Evolutionary conservation across 768 basidiomycete genomes (phyloP), one percentile per base, ranked within the genome.

Genomic region (Calocybe gangraenosa): DNA sequence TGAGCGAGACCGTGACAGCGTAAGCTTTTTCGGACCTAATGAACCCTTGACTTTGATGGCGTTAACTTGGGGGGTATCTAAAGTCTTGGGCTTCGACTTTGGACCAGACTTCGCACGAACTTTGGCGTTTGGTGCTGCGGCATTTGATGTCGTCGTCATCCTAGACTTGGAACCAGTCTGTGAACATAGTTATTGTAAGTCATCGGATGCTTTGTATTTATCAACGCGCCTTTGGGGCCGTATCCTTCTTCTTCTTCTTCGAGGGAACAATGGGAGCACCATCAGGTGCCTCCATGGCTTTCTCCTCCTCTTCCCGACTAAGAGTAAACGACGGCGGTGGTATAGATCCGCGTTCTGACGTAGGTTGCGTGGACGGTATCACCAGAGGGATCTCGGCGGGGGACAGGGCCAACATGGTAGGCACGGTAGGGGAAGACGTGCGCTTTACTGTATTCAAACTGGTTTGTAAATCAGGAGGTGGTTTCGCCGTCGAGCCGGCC

Each of bases 1-100:
- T 9, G 87, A 89, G 10, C 86, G 74, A 23, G 87, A 90, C 21
- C 85, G 75, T 13, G 74, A 72, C 17, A 56, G 55, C 0, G 65
- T 64, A 7, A 62, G 67, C 56, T 67, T 74, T 49, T 66, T 70
- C 21, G 58, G 17, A 0, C 43, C 62, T 15, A 55, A 42, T 32
- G 58, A 30, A 9, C 53, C 50, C 44, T 60, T 58, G 13, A 49
- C 44, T 30, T 59, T 51, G 20, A 57, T 31, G n/a, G n/a, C n/a
- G n/a, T n/a, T n/a, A 25, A 51, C 48, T 33, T 44, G 43, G 35
- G 46, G 48, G n/a, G 41, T 46, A 31, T 58, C 55, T 13, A 59
- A 37, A 31, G 31, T 43, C 37, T 61, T 56, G 15, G 55, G 47
- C 49, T 66, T 68, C 42, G 61, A 42, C 42, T 68, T 70, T 11